Base-by-base conservation (phyloP, 768 basidiomycete genomes). In the Mycena pura region DNA sequence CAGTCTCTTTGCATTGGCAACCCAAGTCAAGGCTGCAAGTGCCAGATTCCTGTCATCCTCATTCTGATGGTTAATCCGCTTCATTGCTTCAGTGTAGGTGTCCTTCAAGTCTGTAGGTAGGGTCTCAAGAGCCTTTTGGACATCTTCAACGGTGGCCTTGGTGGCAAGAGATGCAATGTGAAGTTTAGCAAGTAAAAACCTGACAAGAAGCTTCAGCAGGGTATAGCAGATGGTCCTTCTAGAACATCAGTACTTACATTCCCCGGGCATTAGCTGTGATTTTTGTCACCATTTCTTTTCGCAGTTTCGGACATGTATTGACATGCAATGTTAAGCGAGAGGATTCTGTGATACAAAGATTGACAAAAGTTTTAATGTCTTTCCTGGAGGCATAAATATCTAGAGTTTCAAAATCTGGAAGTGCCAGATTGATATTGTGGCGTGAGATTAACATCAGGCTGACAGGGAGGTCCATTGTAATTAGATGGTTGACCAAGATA, bases 111-210 rank as follows among this genome's bases (percentile, higher is more conserved):
- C 19, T 14, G 4, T 21, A 5, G 49, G 29, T 22, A 51, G 34
- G 38, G 34, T 6, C 22, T 36, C 3, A 17, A 51, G 11, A 3
- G 32, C 24, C 7, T 51, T 4, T 4, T 17, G 49, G 13, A 51
- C 8, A 10, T 3, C 34, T 14, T 31, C 28, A 19, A 21, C 6
- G 9, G 50, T 52, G 15, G 6, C 13, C 24, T 31, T 38, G 13
- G 3, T n/a, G 2, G 6, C 3, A 4, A 52, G 24, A 25, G 34
- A 24, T 24, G 36, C 32, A 9, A 51, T 32, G 8, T 51, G 49
- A 4, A 51, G 49, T 24, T 36, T 51, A 3, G 49, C 49, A 21
- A 52, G 25, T 24, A 52, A 39, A 52, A 52, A 52, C 50, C 50
- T 52, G 25, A 38, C 13, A 14, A 21, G 11, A 13, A 8, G n/a